Evolutionary conservation across 192 early-diverging fungal genomes (phyloP).

Genomic region (Entomortierella parvispora): DNA sequence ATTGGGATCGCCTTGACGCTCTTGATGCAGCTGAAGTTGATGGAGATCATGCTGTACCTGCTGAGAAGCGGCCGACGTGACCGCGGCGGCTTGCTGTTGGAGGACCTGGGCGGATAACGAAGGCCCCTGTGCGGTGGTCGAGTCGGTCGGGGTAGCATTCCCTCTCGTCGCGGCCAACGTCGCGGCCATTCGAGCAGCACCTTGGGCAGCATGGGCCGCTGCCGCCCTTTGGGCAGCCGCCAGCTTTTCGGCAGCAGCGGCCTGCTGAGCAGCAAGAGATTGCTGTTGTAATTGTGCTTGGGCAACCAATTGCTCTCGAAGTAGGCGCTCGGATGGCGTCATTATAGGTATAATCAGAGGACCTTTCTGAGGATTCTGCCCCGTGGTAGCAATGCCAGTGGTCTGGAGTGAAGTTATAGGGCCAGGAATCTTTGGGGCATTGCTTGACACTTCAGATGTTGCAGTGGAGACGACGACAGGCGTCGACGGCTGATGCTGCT

Average conservation of each 20-base stretch:
- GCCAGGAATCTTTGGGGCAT: neutral
- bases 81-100: too few relatives aligned
- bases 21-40: too few relatives aligned
- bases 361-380: neutral
- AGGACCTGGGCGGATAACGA: too few relatives aligned
- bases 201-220: neutral
- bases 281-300: conserved; percentile 3
- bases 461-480: neutral
- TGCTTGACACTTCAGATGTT: neutral
- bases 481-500: neutral
- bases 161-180: too few relatives aligned
- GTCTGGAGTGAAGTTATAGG: too few relatives aligned
- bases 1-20: too few relatives aligned
- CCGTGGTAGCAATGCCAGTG: neutral
- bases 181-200: too few relatives aligned
- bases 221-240: neutral
- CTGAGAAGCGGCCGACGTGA: too few relatives aligned
- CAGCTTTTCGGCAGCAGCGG: neutral
- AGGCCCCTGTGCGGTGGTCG: too few relatives aligned
- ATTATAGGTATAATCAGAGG: neutral
- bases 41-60: too few relatives aligned
- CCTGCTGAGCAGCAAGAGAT: neutral
- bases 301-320: conserved; percentile 30
- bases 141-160: too few relatives aligned
- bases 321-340: conserved; percentile 19